Conservation (phyloP, 2,329 filamentous ascomycete species). For the Trichoderma lentiforme region DNA sequence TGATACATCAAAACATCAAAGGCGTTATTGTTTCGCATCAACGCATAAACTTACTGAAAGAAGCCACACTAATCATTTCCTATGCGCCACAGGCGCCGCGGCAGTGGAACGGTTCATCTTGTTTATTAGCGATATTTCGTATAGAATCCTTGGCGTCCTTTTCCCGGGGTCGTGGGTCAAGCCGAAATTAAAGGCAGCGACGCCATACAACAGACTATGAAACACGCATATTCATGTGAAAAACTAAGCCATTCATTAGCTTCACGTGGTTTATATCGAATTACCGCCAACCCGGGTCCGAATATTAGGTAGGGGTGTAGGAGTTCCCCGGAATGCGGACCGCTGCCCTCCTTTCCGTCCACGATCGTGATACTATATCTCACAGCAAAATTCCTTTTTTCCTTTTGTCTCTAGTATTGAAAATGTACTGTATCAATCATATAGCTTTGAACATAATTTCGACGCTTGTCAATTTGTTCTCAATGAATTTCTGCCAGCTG, state of each 20-base stretch:
- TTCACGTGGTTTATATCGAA: background rate
- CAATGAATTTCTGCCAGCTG: slow-evolving; percentile 9
- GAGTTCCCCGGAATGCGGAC: background rate
- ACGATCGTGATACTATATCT: background rate
- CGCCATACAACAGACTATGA: background rate
- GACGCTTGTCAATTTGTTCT: background rate
- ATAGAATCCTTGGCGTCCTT: background rate
- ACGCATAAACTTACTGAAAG: background rate
- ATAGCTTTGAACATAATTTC: background rate
- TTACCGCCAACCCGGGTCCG: background rate
- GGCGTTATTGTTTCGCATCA: background rate
- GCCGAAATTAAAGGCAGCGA: background rate
- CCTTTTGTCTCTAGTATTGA: background rate
- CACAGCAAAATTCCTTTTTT: background rate
- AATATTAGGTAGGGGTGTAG: background rate
- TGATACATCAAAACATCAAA: background rate
- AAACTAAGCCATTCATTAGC: background rate
- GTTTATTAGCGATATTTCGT: background rate
- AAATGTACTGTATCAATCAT: background rate
- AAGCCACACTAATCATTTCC: background rate
- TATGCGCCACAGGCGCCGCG: background rate
- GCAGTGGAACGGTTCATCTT: background rate
- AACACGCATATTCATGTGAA: background rate
- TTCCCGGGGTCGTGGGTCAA: background rate
- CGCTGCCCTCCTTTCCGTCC: background rate